Evolutionary conservation across 1,284 basidiomycete species (phyloP).

Genomic region (Leccinum subrobustum): DNA sequence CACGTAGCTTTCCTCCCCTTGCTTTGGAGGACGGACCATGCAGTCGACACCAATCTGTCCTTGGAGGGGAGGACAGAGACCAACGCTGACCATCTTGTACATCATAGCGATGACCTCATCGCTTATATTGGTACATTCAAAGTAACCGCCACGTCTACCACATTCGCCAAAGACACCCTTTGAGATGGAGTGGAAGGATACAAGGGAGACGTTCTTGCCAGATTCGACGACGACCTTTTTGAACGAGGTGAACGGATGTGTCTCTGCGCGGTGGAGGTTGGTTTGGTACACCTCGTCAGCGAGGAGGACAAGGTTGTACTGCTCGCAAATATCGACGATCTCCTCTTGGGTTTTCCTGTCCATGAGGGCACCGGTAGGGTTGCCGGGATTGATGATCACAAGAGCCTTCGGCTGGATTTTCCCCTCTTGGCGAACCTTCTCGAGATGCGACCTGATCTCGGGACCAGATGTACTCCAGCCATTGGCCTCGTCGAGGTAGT

Average conservation of each 20-base stretch:
- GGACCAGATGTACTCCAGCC: slow-evolving; percentile 85
- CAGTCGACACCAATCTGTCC: slow-evolving; percentile 93
- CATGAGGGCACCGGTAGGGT: slow-evolving; percentile 88
- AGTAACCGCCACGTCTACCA: slow-evolving; percentile 91
- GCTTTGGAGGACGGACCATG: slow-evolving; percentile 82
- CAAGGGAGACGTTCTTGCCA: slow-evolving; percentile 69
- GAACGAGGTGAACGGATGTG: slow-evolving; percentile 86
- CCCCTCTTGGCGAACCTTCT: slow-evolving; percentile 66
- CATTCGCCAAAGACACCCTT: slow-evolving; percentile 95
- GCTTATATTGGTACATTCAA: slow-evolving; percentile 82
- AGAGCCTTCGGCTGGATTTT: slow-evolving; percentile 69
- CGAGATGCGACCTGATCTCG: slow-evolving; percentile 69
- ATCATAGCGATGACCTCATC: slow-evolving; percentile 79
- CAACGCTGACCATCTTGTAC: slow-evolving; percentile 93
- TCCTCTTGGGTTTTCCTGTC: slow-evolving; percentile 67
- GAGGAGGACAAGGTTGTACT: slow-evolving; percentile 82
- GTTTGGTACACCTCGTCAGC: slow-evolving; percentile 97
- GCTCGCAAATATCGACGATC: slow-evolving; percentile 80
- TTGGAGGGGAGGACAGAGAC: slow-evolving; percentile 83
- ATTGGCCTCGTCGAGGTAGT: slow-evolving; percentile 82
- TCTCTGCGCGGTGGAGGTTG: slow-evolving; percentile 75
- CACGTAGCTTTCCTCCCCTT: slow-evolving; percentile 71
- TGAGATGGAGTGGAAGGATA: slow-evolving; percentile 95
- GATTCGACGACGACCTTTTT: slow-evolving; percentile 78
- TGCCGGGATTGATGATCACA: slow-evolving; percentile 95